Evolutionary conservation across 139 green algal genomes (phyloP).

Genomic region (Ulvella scutata): DNA sequence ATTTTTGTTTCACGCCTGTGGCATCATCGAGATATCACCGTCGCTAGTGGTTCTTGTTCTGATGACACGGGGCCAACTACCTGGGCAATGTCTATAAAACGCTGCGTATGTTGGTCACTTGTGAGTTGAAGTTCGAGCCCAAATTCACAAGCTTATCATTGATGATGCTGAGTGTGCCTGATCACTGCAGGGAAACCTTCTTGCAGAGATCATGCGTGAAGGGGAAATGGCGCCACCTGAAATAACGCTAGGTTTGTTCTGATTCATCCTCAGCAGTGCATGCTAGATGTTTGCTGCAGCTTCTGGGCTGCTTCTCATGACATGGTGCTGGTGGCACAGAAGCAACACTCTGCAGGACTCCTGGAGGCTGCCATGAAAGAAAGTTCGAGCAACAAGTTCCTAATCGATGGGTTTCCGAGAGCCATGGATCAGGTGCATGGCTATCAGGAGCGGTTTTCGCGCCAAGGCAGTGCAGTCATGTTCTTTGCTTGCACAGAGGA

Average conservation of each 20-base stretch:
- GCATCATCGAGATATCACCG: no score
- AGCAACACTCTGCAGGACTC: slow-evolving; percentile 16
- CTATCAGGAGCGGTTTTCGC: slow-evolving; percentile 32
- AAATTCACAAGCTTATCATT: no score
- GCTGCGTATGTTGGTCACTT: no score
- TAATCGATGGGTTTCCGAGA: slow-evolving; percentile 75
- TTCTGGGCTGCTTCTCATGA: neutral
- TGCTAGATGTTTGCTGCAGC: neutral
- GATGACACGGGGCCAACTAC: no score
- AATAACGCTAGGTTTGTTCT: slow-evolving; percentile 22
- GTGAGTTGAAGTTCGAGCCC: no score
- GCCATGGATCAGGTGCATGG: slow-evolving; percentile 52
- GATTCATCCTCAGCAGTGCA: neutral
- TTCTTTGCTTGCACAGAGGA: slow-evolving; percentile 18
- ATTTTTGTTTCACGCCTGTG: no score
- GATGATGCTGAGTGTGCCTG: no score
- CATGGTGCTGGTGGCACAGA: no score
- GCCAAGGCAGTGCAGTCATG: slow-evolving; percentile 5
- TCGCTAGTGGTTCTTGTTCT: no score
- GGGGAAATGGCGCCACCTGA: slow-evolving; percentile 23
- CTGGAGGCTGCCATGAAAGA: slow-evolving; percentile 13
- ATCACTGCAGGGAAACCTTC: slow-evolving; percentile 15
- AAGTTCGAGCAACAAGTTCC: slow-evolving; percentile 12
- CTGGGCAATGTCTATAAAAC: no score
- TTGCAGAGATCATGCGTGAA: slow-evolving; percentile 13